Evolutionary conservation across 495 filamentous ascomycete genomes (phyloP), one percentile per base, ranked within the genome.

Genomic region (Tuber melanosporum): DNA sequence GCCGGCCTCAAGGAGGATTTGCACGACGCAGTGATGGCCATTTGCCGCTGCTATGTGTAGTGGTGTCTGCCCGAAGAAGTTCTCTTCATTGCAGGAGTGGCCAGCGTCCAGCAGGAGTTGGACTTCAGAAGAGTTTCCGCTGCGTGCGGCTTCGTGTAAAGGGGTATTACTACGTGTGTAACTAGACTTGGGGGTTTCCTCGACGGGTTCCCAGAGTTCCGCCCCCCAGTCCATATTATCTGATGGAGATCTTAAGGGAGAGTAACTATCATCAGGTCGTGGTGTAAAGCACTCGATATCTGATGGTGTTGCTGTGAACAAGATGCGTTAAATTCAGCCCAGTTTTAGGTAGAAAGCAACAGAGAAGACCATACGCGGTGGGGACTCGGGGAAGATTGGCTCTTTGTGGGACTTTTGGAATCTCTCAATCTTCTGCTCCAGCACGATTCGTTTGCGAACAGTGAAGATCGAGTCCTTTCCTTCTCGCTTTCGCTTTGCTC

Each of bases 1-100:
- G 2, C 72, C 73, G 5, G 57, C 43, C 4, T 71, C 74, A 9
- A 80, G 57, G 5, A 80, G 43, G 15, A 78, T 36, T 12, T 62
- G 71, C n/a, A 72, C 73, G 19, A 62, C 52, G 26, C 71, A 45
- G 10, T 52, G 66, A 12, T 74, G 71, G 10, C 73, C 72, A n/a
- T 76, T 66, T 9, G 72, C 39, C 19, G 62, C 72, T 20, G 76
- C 76, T 36, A 72, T 43, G 47, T 52, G 52, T 8, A 79, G 52
- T 7, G 77, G 77, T 26, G 78, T 79, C 75, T 80, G 77, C 9
- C n/a, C 70, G 70, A 66, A 66, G 14, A 66, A 3, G 57, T 66
- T 66, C 57, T 66, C 17, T 17, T 19, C 26, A 26, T 66, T 36
- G 26, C 32, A 19, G 57, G 57, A 66, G 57, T 66, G 57, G 26